Evolutionary conservation across 1,284 basidiomycete genomes (phyloP), one percentile per base, ranked within the genome.

Genomic region (Sphaerobolus stellatus): DNA sequence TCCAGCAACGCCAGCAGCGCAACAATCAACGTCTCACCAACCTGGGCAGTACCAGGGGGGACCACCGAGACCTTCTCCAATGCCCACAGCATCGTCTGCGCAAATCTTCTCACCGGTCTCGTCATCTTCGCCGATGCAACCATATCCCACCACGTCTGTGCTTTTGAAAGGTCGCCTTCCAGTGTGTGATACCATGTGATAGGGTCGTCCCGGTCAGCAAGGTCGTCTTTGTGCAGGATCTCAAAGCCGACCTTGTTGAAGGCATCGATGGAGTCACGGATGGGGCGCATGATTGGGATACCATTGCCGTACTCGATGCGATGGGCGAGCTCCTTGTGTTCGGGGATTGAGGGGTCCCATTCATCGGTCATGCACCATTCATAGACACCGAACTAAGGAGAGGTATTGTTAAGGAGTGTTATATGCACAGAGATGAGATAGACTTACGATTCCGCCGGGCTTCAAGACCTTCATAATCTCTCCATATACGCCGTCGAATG

Each of bases 301-400:
- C 97, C 96, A 69, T 97, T 94, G 44, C 96, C 96, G 52, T 98
- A 77, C 70, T 94, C 92, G 60, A 95, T 87, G 54, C 81, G 86
- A 76, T 98, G 94, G 18, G 93, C 91, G 59, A 99, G 86, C 56
- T 84, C 82, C 76, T 95, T 95, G 82, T 99, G 96, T 59, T 84
- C 74, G 16, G 94, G 90, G 71, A 82, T 90, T 13, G 86, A 84
- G 2, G 91, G 80, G 70, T 99, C 92, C 90, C 93, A 99, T 9
- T 72, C 71, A 71, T 98, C 95, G 46, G 96, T 98, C 95, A 99
- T 98, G 74, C 88, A 90, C 96, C 96, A 99, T 70, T 98, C 96
- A 75, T 98, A 98, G 43, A 98, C 88, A 68, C 94, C 95, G 71
- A 98, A 98, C 90, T 94, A 36, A 44, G 50, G 22, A 3, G 4